phyloP scores from a whole-genome alignment of 208 protist species.

The Vickermania spadyakhi region DNA sequence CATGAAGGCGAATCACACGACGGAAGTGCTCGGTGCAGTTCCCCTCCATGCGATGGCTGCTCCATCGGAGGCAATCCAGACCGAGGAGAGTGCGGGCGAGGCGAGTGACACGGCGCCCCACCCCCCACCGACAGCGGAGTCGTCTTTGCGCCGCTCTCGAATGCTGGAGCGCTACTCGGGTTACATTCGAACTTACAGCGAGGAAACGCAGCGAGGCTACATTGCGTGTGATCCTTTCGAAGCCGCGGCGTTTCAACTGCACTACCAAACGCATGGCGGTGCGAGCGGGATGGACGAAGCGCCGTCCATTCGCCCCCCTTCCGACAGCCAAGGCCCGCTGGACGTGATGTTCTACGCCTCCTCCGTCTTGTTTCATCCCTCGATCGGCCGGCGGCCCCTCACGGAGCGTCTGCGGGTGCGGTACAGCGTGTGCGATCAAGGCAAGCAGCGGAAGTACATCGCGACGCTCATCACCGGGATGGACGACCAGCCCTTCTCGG shows the following conservation, averaged over 20 bases:
- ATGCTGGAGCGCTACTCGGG: slow-evolving; percentile 40
- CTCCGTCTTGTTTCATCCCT: slow-evolving; percentile 46
- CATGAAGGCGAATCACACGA: background rate
- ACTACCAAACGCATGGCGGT: background rate
- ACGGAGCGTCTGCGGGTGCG: slow-evolving; percentile 35
- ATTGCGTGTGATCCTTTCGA: slow-evolving; percentile 11
- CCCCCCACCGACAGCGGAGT: background rate
- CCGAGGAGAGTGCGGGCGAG: background rate
- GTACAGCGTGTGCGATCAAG: slow-evolving; percentile 45
- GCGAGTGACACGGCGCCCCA: background rate
- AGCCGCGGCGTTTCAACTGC: background rate
- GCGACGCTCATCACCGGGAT: slow-evolving; percentile 61
- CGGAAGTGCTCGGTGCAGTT: background rate
- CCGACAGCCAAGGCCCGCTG: slow-evolving; percentile 22
- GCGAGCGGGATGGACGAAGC: too few relatives aligned
- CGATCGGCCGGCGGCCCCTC: slow-evolving; percentile 25
- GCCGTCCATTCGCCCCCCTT: too few relatives aligned
- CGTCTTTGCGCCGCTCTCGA: too few relatives aligned
- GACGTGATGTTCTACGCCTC: slow-evolving; percentile 45
- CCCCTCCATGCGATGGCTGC: background rate
- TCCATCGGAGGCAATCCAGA: background rate
- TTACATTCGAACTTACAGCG: slow-evolving; percentile 47
- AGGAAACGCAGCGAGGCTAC: slow-evolving; percentile 58
- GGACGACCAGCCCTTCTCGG: slow-evolving; percentile 31
- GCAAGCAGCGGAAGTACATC: slow-evolving; percentile 41